Conservation (phyloP, 129 eudicot species). For the Deinandra increscens region DNA sequence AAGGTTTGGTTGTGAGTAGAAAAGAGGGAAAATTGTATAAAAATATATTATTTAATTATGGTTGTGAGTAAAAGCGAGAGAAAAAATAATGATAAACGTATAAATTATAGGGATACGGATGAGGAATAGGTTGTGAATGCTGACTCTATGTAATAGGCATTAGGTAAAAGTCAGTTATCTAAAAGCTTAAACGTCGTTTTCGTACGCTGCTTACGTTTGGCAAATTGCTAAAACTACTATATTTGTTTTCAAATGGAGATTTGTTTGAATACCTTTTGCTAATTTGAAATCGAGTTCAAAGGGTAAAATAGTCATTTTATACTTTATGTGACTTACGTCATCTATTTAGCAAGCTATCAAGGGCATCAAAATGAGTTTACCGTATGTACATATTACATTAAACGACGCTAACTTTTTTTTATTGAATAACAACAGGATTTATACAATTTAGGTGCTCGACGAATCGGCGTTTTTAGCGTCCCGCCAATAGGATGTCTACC, state of each 20-base stretch:
- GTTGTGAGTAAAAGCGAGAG: too few species aligned
- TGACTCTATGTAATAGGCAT: too few species aligned
- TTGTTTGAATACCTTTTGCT: background rate
- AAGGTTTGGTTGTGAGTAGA: too few species aligned
- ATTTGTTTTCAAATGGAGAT: background rate
- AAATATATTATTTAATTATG: too few species aligned
- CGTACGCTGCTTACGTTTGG: too few species aligned
- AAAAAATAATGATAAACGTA: too few species aligned
- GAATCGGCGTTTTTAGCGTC: conserved; percentile 56
- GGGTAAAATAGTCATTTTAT: background rate
- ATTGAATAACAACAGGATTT: conserved; percentile 45
- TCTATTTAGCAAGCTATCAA: background rate
- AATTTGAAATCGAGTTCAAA: background rate
- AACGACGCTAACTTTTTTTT: background rate
- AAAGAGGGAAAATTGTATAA: too few species aligned
- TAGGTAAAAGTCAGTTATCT: too few species aligned
- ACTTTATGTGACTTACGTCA: background rate
- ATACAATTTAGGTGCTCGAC: conserved; percentile 64
- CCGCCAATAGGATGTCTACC: conserved; percentile 88
- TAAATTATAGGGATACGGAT: too few species aligned
- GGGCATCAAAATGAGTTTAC: background rate
- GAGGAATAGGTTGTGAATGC: too few species aligned
- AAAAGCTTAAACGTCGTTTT: too few species aligned
- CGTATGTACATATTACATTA: background rate
- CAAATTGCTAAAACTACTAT: background rate